Conservation (phyloP, 2,329 filamentous ascomycete genomes). For the Parascedosporium putredinis region DNA sequence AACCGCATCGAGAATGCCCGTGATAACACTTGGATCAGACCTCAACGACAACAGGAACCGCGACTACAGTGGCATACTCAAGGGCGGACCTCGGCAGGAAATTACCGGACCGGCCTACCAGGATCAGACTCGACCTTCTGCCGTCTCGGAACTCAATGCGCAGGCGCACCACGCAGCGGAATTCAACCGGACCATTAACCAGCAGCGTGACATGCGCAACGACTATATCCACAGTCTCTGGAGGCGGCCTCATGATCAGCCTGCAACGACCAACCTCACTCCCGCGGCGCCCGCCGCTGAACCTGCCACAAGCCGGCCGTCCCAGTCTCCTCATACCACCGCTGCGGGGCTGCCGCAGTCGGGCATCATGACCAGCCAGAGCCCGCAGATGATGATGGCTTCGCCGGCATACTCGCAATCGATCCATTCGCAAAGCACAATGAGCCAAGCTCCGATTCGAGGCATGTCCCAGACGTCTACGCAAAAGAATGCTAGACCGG, state of each 20-base stretch:
- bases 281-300: constrained; percentile 29
- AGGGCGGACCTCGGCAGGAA: constrained; percentile 77
- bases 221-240: constrained; percentile 76
- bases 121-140: constrained; percentile 70
- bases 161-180: constrained; percentile 85
- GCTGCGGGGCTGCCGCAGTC: constrained; percentile 45
- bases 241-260: constrained; percentile 72
- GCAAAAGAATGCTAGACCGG: constrained; percentile 58
- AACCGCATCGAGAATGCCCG: constrained; percentile 63
- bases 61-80: constrained; percentile 70
- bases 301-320: constrained; percentile 36
- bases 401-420: constrained; percentile 59
- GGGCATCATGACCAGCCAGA: constrained; percentile 48
- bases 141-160: constrained; percentile 67
- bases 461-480: constrained; percentile 41
- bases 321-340: constrained; percentile 48
- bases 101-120: constrained; percentile 79
- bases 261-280: constrained; percentile 36
- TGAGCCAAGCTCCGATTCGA: constrained; percentile 63
- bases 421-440: constrained; percentile 58
- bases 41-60: constrained; percentile 63
- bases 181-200: constrained; percentile 75
- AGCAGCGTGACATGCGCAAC: constrained; percentile 66
- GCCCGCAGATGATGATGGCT: constrained; percentile 57
- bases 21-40: constrained; percentile 73